phyloP scores from a whole-genome alignment of 371 early-diverging fungal species.

The Dichotomocladium elegans region DNA sequence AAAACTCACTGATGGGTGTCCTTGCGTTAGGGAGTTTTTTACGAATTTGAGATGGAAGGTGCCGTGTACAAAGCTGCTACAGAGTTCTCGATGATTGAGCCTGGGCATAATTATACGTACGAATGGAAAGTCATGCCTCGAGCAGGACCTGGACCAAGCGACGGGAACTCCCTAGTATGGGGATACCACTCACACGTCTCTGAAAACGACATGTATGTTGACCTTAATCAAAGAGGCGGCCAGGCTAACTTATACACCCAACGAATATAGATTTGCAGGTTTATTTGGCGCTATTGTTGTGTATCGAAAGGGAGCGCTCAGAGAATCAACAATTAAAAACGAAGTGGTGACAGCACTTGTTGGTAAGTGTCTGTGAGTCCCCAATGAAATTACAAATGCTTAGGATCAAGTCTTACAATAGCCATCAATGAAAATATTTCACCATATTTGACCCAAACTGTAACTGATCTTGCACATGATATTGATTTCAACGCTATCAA shows the following conservation, averaged over 20 bases:
- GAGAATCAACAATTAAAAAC: constrained; percentile 11
- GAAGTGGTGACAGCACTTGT: constrained; percentile 35
- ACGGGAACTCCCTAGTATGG: constrained; percentile 41
- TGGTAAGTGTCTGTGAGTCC: constrained; percentile 15
- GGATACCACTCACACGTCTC: constrained; percentile 51
- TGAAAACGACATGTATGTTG: constrained; percentile 37
- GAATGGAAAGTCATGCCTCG: constrained; percentile 41
- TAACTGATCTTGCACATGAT: constrained; percentile 9
- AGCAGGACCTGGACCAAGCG: constrained; percentile 43
- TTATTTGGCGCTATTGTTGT: constrained; percentile 44
- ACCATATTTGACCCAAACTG: constrained; percentile 25
- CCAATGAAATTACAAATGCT: background rate
- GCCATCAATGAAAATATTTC: constrained; percentile 38
- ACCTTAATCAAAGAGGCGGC: background rate
- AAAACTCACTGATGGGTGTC: background rate
- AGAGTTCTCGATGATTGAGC: constrained; percentile 21
- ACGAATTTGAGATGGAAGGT: constrained; percentile 50
- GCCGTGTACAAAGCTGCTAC: constrained; percentile 38
- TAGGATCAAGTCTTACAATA: constrained; percentile 6
- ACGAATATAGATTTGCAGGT: constrained; percentile 28
- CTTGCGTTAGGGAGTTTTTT: constrained; percentile 47
- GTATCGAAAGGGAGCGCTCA: constrained; percentile 33
- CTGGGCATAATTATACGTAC: constrained; percentile 39
- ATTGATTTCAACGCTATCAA: constrained; percentile 4
- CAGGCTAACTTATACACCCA: background rate